A percentile compares a stretch with the other conserved stretches of the same genome.
Evolutionary conservation across 2,329 filamentous ascomycete species (phyloP).

Genomic region (Mollisiaceae sp.): DNA sequence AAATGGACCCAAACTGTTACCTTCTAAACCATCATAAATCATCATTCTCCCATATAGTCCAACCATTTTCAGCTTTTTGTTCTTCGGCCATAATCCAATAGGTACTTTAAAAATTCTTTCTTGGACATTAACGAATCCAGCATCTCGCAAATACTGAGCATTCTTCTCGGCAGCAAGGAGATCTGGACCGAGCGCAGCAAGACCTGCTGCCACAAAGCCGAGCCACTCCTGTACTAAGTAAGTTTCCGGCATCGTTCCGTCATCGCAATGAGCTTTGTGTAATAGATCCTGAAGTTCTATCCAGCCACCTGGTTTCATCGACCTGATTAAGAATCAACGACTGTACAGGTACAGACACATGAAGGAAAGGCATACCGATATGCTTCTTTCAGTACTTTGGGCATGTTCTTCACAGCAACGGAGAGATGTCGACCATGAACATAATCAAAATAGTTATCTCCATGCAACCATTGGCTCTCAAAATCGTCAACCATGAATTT

Average conservation of each 20-base stretch:
- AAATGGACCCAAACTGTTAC: constrained; percentile 55
- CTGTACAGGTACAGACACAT: background rate
- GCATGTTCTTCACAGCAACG: constrained; percentile 62
- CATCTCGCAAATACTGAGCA: constrained; percentile 45
- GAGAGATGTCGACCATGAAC: constrained; percentile 63
- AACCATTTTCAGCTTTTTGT: constrained; percentile 53
- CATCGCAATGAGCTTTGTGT: constrained; percentile 52
- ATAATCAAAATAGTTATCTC: constrained; percentile 61
- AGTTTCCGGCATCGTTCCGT: constrained; percentile 44
- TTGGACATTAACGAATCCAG: constrained; percentile 56
- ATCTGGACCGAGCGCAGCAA: background rate
- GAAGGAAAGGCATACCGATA: constrained; percentile 47
- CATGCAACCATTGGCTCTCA: constrained; percentile 57
- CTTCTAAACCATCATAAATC: constrained; percentile 53
- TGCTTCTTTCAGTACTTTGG: constrained; percentile 47
- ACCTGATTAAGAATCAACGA: constrained; percentile 41
- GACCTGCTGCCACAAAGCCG: background rate
- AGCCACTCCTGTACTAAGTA: constrained; percentile 6
- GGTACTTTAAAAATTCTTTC: constrained; percentile 48
- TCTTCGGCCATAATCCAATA: constrained; percentile 45
- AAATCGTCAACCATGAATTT: constrained; percentile 70
- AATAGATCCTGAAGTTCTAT: constrained; percentile 61
- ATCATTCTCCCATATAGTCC: constrained; percentile 56
- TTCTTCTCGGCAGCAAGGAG: background rate
- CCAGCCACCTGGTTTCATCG: constrained; percentile 60